Percentiles rank a stretch among this genome's conserved stretches.
phyloP scores from a whole-genome alignment of 768 basidiomycete genomes.

The Termitomyces sp. region DNA sequence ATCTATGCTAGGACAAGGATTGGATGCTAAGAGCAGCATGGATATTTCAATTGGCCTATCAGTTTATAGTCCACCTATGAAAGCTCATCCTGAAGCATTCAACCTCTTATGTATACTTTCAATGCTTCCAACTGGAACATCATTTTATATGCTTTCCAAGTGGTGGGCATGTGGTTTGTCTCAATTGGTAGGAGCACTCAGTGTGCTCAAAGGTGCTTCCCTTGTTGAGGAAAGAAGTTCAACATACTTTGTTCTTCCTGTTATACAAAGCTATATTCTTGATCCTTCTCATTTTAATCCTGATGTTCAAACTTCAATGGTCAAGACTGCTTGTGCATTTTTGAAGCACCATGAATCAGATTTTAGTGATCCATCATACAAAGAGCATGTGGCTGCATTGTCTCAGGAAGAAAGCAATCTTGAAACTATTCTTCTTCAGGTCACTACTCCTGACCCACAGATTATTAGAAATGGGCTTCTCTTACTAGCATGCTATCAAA shows the following conservation, averaged over 20 bases:
- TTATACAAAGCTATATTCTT: slow-evolving; percentile 11
- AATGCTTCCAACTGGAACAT: not conserved
- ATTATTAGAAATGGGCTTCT: not conserved
- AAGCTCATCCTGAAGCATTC: not conserved
- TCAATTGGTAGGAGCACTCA: slow-evolving; percentile 1
- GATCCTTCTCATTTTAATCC: not conserved
- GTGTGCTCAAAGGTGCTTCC: not conserved
- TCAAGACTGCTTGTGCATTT: slow-evolving; percentile 6
- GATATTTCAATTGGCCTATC: not conserved
- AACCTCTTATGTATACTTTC: not conserved
- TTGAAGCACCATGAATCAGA: slow-evolving; percentile 9
- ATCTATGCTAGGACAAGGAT: not conserved
- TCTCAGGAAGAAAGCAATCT: slow-evolving; percentile 12
- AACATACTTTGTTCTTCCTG: slow-evolving; percentile 9
- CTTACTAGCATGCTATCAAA: slow-evolving; percentile 8
- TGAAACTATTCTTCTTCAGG: slow-evolving; percentile 12
- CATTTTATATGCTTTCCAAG: not conserved
- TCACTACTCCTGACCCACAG: not conserved
- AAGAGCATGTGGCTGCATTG: not conserved
- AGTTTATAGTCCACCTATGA: not conserved
- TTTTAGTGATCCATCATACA: slow-evolving; percentile 8
- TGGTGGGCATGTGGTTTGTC: not conserved
- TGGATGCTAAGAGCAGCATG: not conserved
- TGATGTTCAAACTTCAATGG: not conserved
- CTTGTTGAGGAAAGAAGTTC: slow-evolving; percentile 1